phyloP scores from a whole-genome alignment of 2,329 filamentous ascomycete genomes.

The Neofusicoccum sp. region DNA sequence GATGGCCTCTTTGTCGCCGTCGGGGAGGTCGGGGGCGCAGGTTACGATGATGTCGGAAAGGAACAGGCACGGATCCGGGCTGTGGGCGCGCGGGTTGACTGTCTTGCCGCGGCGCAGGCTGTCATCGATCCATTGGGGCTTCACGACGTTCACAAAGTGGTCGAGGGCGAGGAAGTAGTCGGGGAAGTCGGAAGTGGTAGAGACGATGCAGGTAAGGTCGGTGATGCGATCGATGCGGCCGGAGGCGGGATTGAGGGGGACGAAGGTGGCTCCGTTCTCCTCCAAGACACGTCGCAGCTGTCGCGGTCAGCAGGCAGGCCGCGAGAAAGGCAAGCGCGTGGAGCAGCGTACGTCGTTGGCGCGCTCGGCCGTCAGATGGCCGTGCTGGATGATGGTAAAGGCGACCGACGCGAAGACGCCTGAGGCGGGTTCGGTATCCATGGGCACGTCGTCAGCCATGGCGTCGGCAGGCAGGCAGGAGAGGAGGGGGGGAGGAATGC shows the following conservation, averaged over 20 bases:
- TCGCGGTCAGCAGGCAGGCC: conserved; percentile 27
- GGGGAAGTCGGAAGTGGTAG: conserved; percentile 87
- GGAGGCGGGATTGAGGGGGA: conserved; percentile 41
- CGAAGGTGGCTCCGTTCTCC: conserved; percentile 52
- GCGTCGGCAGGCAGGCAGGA: not conserved
- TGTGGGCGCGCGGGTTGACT: conserved; percentile 80
- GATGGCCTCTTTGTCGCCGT: conserved; percentile 88
- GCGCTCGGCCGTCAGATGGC: conserved; percentile 34
- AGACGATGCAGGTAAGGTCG: conserved; percentile 65
- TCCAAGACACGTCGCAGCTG: conserved; percentile 52
- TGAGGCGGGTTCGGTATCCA: conserved; percentile 26
- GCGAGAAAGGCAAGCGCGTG: not conserved
- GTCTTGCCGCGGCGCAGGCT: conserved; percentile 71
- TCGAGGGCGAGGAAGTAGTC: conserved; percentile 76
- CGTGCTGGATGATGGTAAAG: conserved; percentile 49
- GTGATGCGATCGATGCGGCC: conserved; percentile 45
- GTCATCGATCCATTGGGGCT: conserved; percentile 74
- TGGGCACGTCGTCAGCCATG: conserved; percentile 13
- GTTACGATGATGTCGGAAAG: conserved; percentile 82
- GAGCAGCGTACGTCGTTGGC: conserved; percentile 31
- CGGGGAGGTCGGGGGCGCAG: conserved; percentile 82
- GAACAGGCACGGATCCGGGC: conserved; percentile 87
- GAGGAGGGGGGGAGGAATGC: not conserved
- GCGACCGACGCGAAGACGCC: conserved; percentile 41
- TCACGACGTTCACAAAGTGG: conserved; percentile 81